phyloP scores from a whole-genome alignment of 2,329 filamentous ascomycete species.

The Rhynchosporium agropyri region DNA sequence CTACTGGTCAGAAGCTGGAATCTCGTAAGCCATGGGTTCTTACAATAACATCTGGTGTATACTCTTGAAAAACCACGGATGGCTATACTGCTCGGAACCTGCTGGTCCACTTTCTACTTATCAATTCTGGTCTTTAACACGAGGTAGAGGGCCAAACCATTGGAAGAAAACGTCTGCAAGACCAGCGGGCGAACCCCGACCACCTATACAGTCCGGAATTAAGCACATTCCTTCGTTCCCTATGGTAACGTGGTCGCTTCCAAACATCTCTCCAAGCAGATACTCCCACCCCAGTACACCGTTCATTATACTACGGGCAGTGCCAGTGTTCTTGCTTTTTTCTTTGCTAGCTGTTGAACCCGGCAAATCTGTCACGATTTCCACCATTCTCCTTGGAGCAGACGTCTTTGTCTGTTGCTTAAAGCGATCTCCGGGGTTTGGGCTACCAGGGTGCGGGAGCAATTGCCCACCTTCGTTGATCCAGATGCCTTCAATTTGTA shows the following conservation, averaged over 20 bases:
- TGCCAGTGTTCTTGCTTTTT: constrained; percentile 21
- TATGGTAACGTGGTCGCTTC: constrained; percentile 41
- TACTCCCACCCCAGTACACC: constrained; percentile 44
- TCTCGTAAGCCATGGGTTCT: background rate
- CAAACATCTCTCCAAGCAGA: constrained; percentile 44
- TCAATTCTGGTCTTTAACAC: background rate
- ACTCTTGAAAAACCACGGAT: constrained; percentile 44
- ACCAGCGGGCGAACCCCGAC: constrained; percentile 38
- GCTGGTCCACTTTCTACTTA: constrained; percentile 32
- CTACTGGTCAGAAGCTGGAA: background rate
- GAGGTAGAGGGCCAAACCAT: constrained; percentile 26
- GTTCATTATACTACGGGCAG: constrained; percentile 28
- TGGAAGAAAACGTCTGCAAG: constrained; percentile 38
- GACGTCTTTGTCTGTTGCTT: background rate
- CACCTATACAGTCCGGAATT: constrained; percentile 41
- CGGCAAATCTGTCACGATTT: constrained; percentile 41
- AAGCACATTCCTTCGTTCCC: constrained; percentile 44
- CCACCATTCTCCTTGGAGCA: constrained; percentile 35
- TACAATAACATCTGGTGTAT: constrained; percentile 44
- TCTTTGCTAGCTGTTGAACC: constrained; percentile 32
- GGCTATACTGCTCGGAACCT: constrained; percentile 40
- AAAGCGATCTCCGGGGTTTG: background rate
- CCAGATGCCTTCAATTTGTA: constrained; percentile 37
- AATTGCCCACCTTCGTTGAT: constrained; percentile 33
- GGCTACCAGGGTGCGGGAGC: constrained; percentile 19